These are phyloP conservation scores for Paecilomyces fulvus DNA, from an alignment of 2,329 filamentous ascomycete species.

Conservation along the genomic window DNA sequence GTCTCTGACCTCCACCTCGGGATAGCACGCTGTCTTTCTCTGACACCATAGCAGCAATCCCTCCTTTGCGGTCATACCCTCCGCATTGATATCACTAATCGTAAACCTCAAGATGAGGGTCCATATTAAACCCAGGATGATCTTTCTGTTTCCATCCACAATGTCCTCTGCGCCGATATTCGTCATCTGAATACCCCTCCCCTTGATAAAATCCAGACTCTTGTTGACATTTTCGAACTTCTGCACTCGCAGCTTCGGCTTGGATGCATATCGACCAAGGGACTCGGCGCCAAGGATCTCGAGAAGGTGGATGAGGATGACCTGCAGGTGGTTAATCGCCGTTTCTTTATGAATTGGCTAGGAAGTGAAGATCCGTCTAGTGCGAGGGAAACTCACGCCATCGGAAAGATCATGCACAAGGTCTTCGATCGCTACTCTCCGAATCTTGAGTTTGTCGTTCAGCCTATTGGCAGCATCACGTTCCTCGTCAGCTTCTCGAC, in stretches of 20 bases:
- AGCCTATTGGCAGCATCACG: conserved; percentile 51
- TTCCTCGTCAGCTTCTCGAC: not conserved
- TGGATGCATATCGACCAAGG: conserved; percentile 90
- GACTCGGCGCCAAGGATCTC: conserved; percentile 93
- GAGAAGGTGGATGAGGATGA: conserved; percentile 91
- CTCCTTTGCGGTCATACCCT: conserved; percentile 96
- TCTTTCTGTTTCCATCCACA: conserved; percentile 95
- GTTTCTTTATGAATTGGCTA: not conserved
- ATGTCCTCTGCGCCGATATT: conserved; percentile 98
- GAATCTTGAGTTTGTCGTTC: conserved; percentile 82
- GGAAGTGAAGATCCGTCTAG: not conserved
- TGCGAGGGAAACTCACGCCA: conserved; percentile 56
- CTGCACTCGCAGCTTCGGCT: conserved; percentile 92
- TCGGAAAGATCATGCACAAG: conserved; percentile 85
- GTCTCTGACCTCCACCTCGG: conserved; percentile 89
- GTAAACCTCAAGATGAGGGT: conserved; percentile 96
- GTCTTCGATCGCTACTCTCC: conserved; percentile 74
- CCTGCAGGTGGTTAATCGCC: conserved; percentile 43
- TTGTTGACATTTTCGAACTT: conserved; percentile 97
- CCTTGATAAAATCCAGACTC: conserved; percentile 86
- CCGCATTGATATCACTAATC: conserved; percentile 96
- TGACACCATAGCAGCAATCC: conserved; percentile 95
- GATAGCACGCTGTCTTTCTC: conserved; percentile 95
- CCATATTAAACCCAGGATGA: conserved; percentile 96
- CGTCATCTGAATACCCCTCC: conserved; percentile 87